phyloP scores from a whole-genome alignment of 2,329 filamentous ascomycete genomes.

The Chlorencoelia australis region DNA sequence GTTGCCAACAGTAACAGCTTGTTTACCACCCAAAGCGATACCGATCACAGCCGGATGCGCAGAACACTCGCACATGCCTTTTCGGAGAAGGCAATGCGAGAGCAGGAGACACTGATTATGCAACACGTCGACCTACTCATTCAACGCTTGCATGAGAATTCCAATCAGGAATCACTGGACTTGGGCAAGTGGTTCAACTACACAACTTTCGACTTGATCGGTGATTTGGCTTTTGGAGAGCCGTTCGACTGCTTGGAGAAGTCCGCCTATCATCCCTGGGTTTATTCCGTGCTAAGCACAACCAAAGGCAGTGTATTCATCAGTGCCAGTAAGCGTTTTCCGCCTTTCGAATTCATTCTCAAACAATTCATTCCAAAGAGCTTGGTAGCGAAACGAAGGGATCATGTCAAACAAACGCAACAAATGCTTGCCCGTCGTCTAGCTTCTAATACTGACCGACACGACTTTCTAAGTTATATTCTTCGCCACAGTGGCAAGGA shows the following conservation, averaged over 20 bases:
- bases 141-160: conserved; percentile 3
- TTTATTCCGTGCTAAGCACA: conserved; percentile 18
- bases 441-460: conserved; percentile 20
- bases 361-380: conserved; percentile 2
- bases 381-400: conserved; percentile 8
- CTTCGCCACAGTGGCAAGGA: conserved; percentile 12
- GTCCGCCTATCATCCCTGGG: conserved; percentile 23
- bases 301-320: conserved; percentile 16
- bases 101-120: conserved; percentile 22
- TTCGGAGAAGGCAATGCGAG: conserved; percentile 22
- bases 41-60: conserved; percentile 19
- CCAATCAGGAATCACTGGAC: conserved; percentile 6
- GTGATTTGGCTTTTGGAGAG: conserved; percentile 35
- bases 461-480: conserved; percentile 27
- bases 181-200: conserved; percentile 29
- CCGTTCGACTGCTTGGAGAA: conserved; percentile 27
- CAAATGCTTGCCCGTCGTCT: conserved; percentile 9
- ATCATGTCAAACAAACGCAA: conserved; percentile 13
- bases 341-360: conserved; percentile 8
- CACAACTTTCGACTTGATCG: conserved; percentile 30
- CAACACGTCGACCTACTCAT: conserved; percentile 7
- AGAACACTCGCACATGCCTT: conserved; percentile 23
- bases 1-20: conserved; percentile 1
- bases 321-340: conserved; percentile 12
- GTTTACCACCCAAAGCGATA: conserved; percentile 1